Evolutionary conservation across 352 stramenopile species (phyloP).

Genomic region (Globisporangium acanthophoron): DNA sequence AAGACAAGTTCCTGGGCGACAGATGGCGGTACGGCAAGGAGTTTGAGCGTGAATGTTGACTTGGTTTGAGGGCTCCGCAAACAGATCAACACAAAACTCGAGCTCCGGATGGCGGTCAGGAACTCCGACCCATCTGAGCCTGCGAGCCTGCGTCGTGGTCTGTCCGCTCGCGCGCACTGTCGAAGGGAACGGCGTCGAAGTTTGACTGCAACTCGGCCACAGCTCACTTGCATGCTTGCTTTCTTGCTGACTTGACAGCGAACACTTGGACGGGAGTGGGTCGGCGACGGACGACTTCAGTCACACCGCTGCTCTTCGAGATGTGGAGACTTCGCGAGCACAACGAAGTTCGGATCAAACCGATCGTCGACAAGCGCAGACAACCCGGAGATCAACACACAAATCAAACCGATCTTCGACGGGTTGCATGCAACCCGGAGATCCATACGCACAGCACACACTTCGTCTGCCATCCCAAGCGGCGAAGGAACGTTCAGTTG

Average conservation of each 20-base stretch:
- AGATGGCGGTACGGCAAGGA: too few species aligned
- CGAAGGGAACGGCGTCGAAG: too few species aligned
- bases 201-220: not conserved
- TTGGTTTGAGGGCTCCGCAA: too few species aligned
- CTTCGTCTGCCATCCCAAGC: too few species aligned
- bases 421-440: too few species aligned
- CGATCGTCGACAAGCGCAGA: not conserved
- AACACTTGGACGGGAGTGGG: not conserved
- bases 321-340: not conserved
- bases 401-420: not conserved
- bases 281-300: not conserved
- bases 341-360: not conserved
- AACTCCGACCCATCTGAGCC: not conserved
- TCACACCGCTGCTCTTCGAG: not conserved
- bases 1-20: not conserved
- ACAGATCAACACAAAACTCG: not conserved
- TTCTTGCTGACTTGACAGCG: not conserved
- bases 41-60: not conserved
- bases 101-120: not conserved
- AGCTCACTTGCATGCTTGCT: not conserved
- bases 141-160: too few species aligned
- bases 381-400: not conserved
- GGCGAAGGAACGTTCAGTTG: too few species aligned
- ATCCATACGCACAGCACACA: too few species aligned
- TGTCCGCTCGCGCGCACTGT: too few species aligned